Evolutionary conservation across 164 flowering plant species (phyloP).

Genomic region (Magnolia sinica): DNA sequence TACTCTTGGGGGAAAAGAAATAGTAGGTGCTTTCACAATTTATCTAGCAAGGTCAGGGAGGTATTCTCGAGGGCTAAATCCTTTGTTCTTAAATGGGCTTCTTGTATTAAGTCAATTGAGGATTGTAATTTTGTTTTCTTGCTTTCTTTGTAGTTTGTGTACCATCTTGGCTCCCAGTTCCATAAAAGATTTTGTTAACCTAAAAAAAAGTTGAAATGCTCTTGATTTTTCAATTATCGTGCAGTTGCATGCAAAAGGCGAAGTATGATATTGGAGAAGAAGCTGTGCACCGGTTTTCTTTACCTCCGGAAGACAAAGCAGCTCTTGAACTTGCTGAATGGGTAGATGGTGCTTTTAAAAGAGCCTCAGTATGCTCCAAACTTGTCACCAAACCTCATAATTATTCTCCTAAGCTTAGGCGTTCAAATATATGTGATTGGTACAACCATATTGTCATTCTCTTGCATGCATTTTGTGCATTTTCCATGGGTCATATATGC

Average conservation of each 20-base stretch:
- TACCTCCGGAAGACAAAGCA: slow-evolving; percentile 96
- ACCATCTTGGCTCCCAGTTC: no score
- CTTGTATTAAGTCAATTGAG: no score
- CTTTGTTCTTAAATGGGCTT: no score
- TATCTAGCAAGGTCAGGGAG: no score
- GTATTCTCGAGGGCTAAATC: no score
- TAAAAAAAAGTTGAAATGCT: not conserved
- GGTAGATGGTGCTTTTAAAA: slow-evolving; percentile 79
- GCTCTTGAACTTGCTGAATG: slow-evolving; percentile 90
- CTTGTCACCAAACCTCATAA: not conserved
- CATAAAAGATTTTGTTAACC: no score
- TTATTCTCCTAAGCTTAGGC: not conserved
- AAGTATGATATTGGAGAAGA: slow-evolving; percentile 96
- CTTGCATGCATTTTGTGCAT: not conserved
- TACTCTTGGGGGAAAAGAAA: no score
- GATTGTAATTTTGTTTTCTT: no score
- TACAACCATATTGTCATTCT: not conserved
- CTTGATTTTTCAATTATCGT: slow-evolving; percentile 14
- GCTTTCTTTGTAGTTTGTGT: no score
- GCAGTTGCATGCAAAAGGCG: slow-evolving; percentile 96
- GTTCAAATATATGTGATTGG: not conserved
- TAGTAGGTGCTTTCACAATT: no score
- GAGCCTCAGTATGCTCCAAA: slow-evolving; percentile 56
- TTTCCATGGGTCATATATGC: no score
- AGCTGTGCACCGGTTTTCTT: slow-evolving; percentile 87